Conservation (phyloP, 306 rosid genomes). For the Geum urbanum region DNA sequence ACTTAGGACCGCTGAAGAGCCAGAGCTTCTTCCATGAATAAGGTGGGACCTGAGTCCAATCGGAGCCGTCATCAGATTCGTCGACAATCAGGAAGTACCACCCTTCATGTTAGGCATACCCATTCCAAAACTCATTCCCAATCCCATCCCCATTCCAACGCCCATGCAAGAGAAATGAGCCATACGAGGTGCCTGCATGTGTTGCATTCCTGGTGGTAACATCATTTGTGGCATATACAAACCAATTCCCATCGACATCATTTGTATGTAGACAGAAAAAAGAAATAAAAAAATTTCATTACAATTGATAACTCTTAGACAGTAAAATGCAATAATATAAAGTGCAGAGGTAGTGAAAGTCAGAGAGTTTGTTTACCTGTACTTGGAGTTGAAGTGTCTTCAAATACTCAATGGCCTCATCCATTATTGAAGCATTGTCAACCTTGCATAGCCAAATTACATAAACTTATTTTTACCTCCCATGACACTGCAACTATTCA, state of each 20-base stretch:
- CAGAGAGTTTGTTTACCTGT: conserved; percentile 42
- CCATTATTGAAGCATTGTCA: conserved; percentile 94
- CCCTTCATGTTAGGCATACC: conserved; percentile 69
- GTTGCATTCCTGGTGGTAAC: conserved; percentile 71
- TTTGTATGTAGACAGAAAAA: conserved; percentile 37
- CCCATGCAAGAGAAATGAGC: conserved; percentile 54
- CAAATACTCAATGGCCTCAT: conserved; percentile 86
- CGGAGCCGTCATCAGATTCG: conserved; percentile 16
- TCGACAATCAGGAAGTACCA: conserved; percentile 48
- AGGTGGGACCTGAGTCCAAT: conserved; percentile 36
- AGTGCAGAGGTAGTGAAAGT: conserved; percentile 2
- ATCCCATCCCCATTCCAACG: conserved; percentile 56
- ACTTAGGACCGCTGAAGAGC: conserved; percentile 79
- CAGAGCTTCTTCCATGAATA: conserved; percentile 86
- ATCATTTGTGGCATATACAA: conserved; percentile 76
- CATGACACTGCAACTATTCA: background rate
- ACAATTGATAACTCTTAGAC: conserved; percentile 13
- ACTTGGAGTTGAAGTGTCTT: conserved; percentile 85
- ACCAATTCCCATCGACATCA: conserved; percentile 90
- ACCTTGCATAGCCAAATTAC: conserved; percentile 37
- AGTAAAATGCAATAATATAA: conserved; percentile 9
- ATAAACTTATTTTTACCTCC: conserved; percentile 11
- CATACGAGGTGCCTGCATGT: conserved; percentile 63
- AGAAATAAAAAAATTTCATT: conserved; percentile 15
- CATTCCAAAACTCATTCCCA: conserved; percentile 74